Evolutionary conservation across 2,329 filamentous ascomycete species (phyloP), one percentile per base, ranked within the genome.

Genomic region (Curvularia lunata): DNA sequence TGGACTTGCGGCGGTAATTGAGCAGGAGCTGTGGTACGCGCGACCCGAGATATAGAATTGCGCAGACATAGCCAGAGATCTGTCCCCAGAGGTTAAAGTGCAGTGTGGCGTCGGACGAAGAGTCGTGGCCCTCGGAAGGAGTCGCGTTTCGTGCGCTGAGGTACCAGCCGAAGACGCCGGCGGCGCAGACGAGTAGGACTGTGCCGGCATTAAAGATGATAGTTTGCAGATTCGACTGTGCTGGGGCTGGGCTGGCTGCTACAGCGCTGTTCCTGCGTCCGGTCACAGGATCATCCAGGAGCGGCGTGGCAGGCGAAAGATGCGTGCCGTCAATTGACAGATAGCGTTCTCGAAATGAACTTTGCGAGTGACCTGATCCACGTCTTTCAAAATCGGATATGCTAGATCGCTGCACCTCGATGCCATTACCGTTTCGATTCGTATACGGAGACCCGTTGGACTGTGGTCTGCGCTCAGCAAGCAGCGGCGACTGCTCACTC

Each of bases 21-120:
- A 98, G 86, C 7, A 97, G 83, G 1, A 99, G 83, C 79, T 99
- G 95, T 0, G 95, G 95, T 6, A 98, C 79, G 8, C 95, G 89
- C 0, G 91, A 95, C 21, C 91, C 91, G 10, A 98, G 90, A 72
- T 99, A 98, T 5, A 97, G 83, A 1, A 86, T 82, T 2, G 95
- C 92, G 78, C 94, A 98, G 47, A 98, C 83, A 78, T 96, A 98
- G 37, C 95, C 95, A 69, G 97, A 98, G 47, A 96, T 81, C 73
- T 99, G 95, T 49, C 95, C 95, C 78, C 88, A 86, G 28, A 88
- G 70, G 67, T 89, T 92, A 78, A 97, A 91, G 1, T 82, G 77
- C 9, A 92, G 83, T 1, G 80, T 75, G 43, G 83, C 80, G 32
- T 64, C 60, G 1, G 64, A 42, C 6, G 60, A 55, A 3, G 48